Conservation (phyloP, 805 yeast species). For the Candida takata region DNA sequence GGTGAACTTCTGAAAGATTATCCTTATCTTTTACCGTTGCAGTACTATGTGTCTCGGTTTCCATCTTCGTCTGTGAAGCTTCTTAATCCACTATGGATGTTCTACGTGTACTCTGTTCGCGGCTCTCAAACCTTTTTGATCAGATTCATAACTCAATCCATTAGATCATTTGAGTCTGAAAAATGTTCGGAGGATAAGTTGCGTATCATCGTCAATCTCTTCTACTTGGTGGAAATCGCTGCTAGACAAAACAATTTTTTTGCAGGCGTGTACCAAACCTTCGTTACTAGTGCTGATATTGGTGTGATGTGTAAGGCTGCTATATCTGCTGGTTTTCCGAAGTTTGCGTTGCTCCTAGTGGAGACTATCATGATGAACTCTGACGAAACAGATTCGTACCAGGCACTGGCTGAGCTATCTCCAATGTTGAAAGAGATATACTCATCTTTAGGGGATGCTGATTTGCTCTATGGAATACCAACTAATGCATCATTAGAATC, state of each 20-base stretch:
- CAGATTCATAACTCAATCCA: not conserved
- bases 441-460: conserved; percentile 50
- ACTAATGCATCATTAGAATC: conserved; percentile 44
- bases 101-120: conserved; percentile 20
- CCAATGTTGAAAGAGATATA: conserved; percentile 32
- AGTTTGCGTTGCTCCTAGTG: conserved; percentile 28
- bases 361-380: conserved; percentile 25
- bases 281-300: conserved; percentile 14
- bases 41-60: conserved; percentile 6
- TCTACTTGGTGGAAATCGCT: conserved; percentile 25
- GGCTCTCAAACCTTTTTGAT: conserved; percentile 7
- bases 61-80: conserved; percentile 23
- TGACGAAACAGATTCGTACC: not conserved
- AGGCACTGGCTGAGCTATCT: not conserved
- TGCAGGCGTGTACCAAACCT: conserved; percentile 3
- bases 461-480: conserved; percentile 61
- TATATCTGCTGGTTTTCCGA: conserved; percentile 14
- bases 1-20: not conserved
- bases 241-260: conserved; percentile 3
- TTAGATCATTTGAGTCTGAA: not conserved
- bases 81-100: conserved; percentile 25
- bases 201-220: conserved; percentile 16
- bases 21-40: conserved; percentile 3
- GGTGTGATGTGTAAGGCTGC: conserved; percentile 23
- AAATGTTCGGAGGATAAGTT: conserved; percentile 1